A percentile compares a stretch with the other conserved stretches of the same genome.
Conservation (phyloP, 306 rosid genomes). For the Acacia confusa region DNA sequence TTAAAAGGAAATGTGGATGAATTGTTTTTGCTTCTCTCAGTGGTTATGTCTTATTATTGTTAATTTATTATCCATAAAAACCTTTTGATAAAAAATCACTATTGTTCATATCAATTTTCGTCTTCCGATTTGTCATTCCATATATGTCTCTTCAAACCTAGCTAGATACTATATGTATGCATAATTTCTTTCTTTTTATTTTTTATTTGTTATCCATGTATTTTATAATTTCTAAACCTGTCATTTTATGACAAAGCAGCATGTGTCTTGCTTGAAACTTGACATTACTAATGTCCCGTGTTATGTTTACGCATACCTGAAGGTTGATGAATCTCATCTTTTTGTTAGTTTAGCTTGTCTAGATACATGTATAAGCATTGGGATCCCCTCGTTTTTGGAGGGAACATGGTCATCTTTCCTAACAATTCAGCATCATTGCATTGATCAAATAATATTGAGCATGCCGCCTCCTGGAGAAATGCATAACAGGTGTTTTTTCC, state of each 20-base stretch:
- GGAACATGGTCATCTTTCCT: background rate
- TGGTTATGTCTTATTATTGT: constrained; percentile 9
- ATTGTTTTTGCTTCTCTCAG: constrained; percentile 4
- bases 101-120: constrained; percentile 13
- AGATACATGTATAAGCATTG: background rate
- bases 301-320: background rate
- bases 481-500: background rate
- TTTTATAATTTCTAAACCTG: background rate
- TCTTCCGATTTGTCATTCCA: background rate
- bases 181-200: too few species aligned
- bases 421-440: background rate
- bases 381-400: background rate
- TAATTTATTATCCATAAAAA: background rate
- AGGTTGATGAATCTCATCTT: background rate
- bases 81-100: background rate
- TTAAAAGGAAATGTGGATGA: constrained; percentile 1
- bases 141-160: background rate
- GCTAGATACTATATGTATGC: background rate
- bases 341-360: background rate
- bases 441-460: background rate
- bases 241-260: background rate
- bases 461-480: background rate
- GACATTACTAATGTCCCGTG: constrained; percentile 15
- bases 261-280: constrained; percentile 4
- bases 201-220: background rate